Conservation (phyloP, 768 basidiomycete species). For the Leccinum variicolor region DNA sequence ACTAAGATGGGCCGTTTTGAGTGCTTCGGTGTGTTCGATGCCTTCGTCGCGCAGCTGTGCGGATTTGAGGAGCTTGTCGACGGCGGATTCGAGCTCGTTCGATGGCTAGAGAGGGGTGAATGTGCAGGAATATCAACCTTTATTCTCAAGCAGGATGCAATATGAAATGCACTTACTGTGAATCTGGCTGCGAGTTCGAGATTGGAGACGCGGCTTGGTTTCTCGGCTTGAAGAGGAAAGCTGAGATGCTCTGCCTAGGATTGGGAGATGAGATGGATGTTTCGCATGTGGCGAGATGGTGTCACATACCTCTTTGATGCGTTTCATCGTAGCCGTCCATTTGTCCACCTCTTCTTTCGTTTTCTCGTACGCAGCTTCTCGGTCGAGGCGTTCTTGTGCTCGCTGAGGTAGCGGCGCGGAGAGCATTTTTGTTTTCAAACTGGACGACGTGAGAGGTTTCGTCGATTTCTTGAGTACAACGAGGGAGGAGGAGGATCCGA, state of each 20-base stretch:
- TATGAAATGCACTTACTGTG: constrained; percentile 47
- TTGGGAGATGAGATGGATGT: constrained; percentile 2
- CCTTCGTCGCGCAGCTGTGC: constrained; percentile 84
- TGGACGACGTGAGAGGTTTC: constrained; percentile 56
- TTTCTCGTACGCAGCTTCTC: constrained; percentile 91
- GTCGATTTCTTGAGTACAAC: constrained; percentile 67
- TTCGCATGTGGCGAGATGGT: background rate
- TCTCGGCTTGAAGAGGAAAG: constrained; percentile 75
- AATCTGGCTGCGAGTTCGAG: constrained; percentile 80
- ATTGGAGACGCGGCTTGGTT: constrained; percentile 57
- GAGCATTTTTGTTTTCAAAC: constrained; percentile 56
- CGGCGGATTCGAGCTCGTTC: constrained; percentile 79
- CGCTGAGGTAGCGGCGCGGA: constrained; percentile 84
- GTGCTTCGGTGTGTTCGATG: constrained; percentile 40
- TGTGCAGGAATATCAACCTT: background rate
- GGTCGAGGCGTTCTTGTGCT: constrained; percentile 84
- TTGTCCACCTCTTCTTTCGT: constrained; percentile 91
- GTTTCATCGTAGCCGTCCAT: constrained; percentile 91
- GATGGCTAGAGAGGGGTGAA: constrained; percentile 52
- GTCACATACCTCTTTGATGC: constrained; percentile 72
- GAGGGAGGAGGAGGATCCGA: constrained; percentile 55
- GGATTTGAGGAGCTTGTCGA: constrained; percentile 74
- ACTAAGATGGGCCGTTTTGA: constrained; percentile 56
- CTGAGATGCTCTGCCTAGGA: constrained; percentile 79
- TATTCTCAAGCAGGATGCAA: background rate